Conservation (phyloP, 768 basidiomycete genomes). For the Hericium erinaceus region DNA sequence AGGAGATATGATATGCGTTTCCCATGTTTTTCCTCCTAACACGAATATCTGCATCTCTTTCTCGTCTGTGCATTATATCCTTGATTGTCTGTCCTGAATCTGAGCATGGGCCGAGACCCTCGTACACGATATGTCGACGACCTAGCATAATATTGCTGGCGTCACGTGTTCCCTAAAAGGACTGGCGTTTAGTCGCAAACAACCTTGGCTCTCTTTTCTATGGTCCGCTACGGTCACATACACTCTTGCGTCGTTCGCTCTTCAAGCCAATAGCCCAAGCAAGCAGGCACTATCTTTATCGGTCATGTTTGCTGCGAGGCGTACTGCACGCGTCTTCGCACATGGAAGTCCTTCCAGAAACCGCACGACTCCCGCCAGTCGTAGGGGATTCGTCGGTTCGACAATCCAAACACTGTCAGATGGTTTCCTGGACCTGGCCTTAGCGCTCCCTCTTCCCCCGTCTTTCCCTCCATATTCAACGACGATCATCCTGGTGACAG, state of each 20-base stretch:
- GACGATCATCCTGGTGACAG: constrained; percentile 63
- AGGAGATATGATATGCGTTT: constrained; percentile 5
- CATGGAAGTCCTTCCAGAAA: no score
- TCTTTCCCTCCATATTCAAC: constrained; percentile 63
- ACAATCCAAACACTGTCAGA: constrained; percentile 21
- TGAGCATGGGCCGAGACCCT: not conserved
- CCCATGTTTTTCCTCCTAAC: not conserved
- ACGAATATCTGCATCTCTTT: not conserved
- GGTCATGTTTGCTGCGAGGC: no score
- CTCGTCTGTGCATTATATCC: not conserved
- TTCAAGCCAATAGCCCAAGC: no score
- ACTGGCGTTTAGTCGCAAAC: not conserved
- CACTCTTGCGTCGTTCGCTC: no score
- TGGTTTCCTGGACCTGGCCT: constrained; percentile 68
- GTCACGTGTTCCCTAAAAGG: not conserved
- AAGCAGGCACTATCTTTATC: no score
- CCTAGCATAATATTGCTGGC: not conserved
- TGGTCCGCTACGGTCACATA: not conserved
- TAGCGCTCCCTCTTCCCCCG: constrained; percentile 64
- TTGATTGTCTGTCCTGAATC: not conserved
- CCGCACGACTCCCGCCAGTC: not conserved
- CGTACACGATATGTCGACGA: not conserved
- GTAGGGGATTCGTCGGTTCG: not conserved
- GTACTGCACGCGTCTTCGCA: no score
- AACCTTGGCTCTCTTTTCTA: not conserved